Conservation (phyloP, 306 rosid species). For the Hippophae tibetana region DNA sequence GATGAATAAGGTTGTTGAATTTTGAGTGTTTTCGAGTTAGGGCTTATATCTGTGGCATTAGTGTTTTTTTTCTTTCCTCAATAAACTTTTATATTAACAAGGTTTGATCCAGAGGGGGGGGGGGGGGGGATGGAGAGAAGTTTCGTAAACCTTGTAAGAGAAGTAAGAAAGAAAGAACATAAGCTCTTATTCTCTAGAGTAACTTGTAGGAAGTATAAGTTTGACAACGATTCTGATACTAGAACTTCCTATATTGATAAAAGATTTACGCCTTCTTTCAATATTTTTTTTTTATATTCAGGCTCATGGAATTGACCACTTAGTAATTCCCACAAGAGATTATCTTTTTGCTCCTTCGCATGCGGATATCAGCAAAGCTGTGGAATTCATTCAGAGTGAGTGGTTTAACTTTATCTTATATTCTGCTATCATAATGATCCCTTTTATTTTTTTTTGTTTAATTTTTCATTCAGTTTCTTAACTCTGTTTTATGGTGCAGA, state of each 20-base stretch:
- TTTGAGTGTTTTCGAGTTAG: neutral
- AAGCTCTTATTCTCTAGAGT: too few species aligned
- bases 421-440: conserved; percentile 8
- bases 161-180: too few species aligned
- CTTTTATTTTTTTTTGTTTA: neutral
- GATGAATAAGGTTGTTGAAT: neutral
- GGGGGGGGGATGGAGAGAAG: too few species aligned
- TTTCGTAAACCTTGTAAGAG: too few species aligned
- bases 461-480: neutral
- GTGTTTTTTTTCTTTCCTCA: neutral
- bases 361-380: conserved; percentile 77
- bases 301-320: conserved; percentile 88
- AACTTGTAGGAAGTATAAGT: too few species aligned
- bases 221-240: too few species aligned
- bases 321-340: conserved; percentile 91
- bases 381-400: conserved; percentile 87
- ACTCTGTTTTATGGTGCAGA: conserved; percentile 26
- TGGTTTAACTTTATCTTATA: neutral
- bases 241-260: neutral
- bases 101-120: neutral
- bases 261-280: conserved; percentile 10
- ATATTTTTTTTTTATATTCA: conserved; percentile 25
- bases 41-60: too few species aligned
- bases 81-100: too few species aligned
- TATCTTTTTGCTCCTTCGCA: conserved; percentile 91